These are phyloP conservation scores for Paramecium biaurelia DNA, from an alignment of 73 alveolate species.

Conservation along the genomic window DNA sequence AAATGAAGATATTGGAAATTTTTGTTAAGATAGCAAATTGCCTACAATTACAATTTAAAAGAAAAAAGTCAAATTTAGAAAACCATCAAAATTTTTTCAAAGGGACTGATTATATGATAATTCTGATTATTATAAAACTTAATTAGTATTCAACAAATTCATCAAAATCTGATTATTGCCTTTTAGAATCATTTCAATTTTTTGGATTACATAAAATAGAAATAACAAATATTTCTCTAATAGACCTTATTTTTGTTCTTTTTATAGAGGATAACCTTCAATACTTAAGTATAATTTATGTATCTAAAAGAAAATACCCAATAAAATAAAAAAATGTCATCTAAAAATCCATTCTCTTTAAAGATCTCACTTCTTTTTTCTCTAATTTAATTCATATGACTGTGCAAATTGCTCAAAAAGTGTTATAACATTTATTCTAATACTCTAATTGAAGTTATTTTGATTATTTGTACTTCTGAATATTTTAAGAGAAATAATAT, in stretches of 20 bases:
- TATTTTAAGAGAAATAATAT: too few relatives aligned
- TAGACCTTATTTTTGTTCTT: not conserved
- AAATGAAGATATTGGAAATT: not conserved
- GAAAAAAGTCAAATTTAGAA: not conserved
- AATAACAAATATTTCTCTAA: not conserved
- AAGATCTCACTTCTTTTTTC: not conserved
- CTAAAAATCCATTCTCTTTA: not conserved
- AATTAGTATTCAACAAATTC: not conserved
- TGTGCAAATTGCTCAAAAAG: not conserved
- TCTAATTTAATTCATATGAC: not conserved
- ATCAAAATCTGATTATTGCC: not conserved
- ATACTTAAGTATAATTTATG: not conserved
- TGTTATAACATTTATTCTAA: too few relatives aligned
- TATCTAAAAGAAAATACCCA: not conserved
- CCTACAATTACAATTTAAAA: not conserved
- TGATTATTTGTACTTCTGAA: not conserved
- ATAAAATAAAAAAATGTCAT: too few relatives aligned
- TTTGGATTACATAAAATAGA: not conserved
- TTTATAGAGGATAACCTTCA: not conserved
- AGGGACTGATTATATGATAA: not conserved
- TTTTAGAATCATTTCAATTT: not conserved
- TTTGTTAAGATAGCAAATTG: not conserved
- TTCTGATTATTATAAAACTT: not conserved
- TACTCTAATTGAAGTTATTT: not conserved
- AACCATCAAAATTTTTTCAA: not conserved